Evolutionary conservation across 495 filamentous ascomycete genomes (phyloP).

Genomic region (Pyrenula aspistea): DNA sequence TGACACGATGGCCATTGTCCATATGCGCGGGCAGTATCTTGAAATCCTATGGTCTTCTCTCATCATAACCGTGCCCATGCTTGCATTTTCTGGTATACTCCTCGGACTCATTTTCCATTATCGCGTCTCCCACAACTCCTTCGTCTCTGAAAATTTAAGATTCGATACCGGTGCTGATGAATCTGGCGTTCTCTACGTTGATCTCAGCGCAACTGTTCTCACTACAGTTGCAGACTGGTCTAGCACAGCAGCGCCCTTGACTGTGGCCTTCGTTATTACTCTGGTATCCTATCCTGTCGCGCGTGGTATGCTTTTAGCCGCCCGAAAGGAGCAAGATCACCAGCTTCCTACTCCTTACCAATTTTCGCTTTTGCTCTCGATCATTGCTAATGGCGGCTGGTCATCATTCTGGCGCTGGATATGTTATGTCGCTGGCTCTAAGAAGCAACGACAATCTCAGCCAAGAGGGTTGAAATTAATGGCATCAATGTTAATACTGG

Average conservation of each 20-base stretch:
- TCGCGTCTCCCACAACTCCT: background rate
- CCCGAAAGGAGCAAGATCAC: too few relatives aligned
- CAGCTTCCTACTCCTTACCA: too few relatives aligned
- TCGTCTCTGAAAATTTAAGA: background rate
- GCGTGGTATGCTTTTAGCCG: too few relatives aligned
- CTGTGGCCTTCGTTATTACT: background rate
- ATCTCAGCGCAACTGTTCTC: constrained; percentile 2
- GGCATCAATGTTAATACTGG: too few relatives aligned
- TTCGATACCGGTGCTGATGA: background rate
- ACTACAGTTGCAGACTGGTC: constrained; percentile 4
- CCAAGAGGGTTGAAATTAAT: too few relatives aligned
- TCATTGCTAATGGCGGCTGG: too few relatives aligned
- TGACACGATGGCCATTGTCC: too few relatives aligned
- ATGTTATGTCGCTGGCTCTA: too few relatives aligned
- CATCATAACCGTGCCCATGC: constrained; percentile 1
- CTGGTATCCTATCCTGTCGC: background rate
- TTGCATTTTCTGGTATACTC: constrained; percentile 1
- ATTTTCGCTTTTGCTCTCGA: too few relatives aligned
- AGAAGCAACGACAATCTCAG: too few relatives aligned
- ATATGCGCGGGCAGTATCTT: too few relatives aligned
- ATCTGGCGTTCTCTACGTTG: constrained; percentile 1
- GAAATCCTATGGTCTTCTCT: constrained; percentile 2
- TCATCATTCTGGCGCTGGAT: too few relatives aligned
- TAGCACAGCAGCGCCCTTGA: constrained; percentile 1
- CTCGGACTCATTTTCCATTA: constrained; percentile 2